These are phyloP conservation scores for Stephanocyclus meneghinianus DNA, from an alignment of 352 stramenopile species.

Conservation along the genomic window DNA sequence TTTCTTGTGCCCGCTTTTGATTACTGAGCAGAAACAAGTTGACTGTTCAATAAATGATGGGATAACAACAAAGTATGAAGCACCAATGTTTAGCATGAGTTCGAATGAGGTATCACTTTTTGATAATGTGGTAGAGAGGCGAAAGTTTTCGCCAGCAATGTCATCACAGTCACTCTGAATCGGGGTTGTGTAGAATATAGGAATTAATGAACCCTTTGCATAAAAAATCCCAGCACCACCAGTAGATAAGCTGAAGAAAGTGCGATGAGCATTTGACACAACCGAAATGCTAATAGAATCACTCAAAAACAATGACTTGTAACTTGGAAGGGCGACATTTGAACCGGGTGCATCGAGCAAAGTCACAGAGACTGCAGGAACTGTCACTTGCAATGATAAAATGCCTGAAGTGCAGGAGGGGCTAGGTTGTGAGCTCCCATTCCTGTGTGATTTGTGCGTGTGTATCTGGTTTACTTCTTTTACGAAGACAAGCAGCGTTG, in stretches of 20 bases:
- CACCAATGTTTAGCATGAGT: not conserved
- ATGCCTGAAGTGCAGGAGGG: not conserved
- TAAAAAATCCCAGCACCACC: not conserved
- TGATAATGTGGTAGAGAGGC: not conserved
- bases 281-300: not conserved
- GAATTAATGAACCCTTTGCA: not conserved
- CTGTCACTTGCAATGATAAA: no score
- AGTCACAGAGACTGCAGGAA: no score
- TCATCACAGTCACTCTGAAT: not conserved
- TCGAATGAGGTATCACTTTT: not conserved
- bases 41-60: not conserved
- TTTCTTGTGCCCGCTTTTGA: conserved; percentile 11
- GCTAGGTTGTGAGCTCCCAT: not conserved
- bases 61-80: not conserved
- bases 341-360: no score
- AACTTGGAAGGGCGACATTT: no score
- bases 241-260: not conserved
- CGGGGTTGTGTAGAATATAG: not conserved
- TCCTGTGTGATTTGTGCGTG: no score
- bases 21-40: not conserved
- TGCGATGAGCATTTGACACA: not conserved
- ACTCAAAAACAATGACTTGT: no score
- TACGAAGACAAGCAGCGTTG: not conserved
- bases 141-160: not conserved
- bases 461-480: not conserved